Conservation (phyloP, 163 green algal genomes). For the Chloromonas sp. region DNA sequence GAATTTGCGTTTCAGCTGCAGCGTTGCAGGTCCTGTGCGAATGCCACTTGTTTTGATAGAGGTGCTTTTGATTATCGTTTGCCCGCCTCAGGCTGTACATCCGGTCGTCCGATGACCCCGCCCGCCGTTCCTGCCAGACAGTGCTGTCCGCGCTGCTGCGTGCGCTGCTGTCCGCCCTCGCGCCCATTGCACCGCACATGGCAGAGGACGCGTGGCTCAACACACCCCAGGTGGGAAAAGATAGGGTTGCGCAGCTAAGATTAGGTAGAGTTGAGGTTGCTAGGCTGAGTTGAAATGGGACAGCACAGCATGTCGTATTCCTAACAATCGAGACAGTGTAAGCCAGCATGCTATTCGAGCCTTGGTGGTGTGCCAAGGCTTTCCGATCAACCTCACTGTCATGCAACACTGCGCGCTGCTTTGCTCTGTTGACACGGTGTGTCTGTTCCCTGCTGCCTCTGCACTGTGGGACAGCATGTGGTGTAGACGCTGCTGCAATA, state of each 20-base stretch:
- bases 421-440: too few species aligned
- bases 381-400: background rate
- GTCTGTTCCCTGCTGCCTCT: too few species aligned
- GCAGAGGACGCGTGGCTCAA: conserved; percentile 92
- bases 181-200: conserved; percentile 90
- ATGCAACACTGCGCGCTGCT: too few species aligned
- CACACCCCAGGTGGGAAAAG: conserved; percentile 32
- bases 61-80: background rate
- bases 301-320: background rate
- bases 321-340: too few species aligned
- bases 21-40: too few species aligned
- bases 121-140: conserved; percentile 84
- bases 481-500: too few species aligned
- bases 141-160: conserved; percentile 69
- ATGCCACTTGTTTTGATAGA: too few species aligned
- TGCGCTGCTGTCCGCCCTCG: conserved; percentile 36
- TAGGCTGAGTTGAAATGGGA: background rate
- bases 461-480: too few species aligned
- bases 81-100: conserved; percentile 78
- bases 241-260: conserved; percentile 8
- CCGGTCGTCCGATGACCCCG: conserved; percentile 29
- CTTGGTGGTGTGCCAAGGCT: background rate
- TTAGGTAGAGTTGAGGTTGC: background rate
- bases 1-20: too few species aligned
- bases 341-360: background rate